Conservation (phyloP, 129 eudicot species). For the Tagetes erecta region DNA sequence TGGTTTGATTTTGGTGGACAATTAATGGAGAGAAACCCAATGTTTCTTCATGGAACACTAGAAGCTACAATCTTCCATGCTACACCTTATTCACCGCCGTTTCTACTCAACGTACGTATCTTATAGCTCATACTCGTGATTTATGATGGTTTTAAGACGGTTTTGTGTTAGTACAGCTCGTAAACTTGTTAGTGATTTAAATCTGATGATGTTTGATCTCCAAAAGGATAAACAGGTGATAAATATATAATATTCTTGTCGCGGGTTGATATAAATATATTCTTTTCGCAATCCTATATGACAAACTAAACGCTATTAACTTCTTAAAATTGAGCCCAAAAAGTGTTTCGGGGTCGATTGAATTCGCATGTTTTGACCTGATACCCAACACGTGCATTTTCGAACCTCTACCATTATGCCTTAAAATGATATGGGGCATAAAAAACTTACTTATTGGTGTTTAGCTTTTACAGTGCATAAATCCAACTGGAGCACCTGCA, state of each 20-base stretch:
- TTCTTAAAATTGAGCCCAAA: neutral
- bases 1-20: neutral
- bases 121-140: conserved; percentile 7
- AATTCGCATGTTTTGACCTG: neutral
- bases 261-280: neutral
- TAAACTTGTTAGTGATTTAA: neutral
- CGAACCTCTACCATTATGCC: neutral
- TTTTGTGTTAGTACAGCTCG: neutral
- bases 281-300: neutral
- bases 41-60: conserved; percentile 84
- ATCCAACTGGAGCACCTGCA: conserved; percentile 53
- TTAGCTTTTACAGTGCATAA: conserved; percentile 58
- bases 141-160: neutral
- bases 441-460: conserved; percentile 15
- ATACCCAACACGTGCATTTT: neutral
- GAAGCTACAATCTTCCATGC: conserved; percentile 91
- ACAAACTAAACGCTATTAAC: neutral
- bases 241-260: no score
- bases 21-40: conserved; percentile 48
- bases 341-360: neutral
- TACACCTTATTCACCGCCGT: conserved; percentile 54
- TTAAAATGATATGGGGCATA: neutral
- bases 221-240: neutral
- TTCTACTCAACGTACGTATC: conserved; percentile 58
- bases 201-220: neutral